phyloP scores from a whole-genome alignment of 1,139 yeast species.

The Magnusiomyces suaveolens region DNA sequence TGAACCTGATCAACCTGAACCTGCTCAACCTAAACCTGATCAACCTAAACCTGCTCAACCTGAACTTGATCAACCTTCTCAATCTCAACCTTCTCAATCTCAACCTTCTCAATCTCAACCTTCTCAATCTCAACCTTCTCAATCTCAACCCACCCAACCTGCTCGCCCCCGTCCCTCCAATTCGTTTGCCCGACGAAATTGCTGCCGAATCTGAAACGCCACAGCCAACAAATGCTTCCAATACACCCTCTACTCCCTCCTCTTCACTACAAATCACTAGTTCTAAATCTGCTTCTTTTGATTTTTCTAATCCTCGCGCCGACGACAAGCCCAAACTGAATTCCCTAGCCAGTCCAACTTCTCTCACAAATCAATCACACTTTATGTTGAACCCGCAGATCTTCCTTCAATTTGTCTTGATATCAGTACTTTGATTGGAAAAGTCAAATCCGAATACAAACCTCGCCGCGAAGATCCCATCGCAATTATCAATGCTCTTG shows the following conservation, averaged over 20 bases:
- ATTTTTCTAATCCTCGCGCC: neutral
- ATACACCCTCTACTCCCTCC: slow-evolving; percentile 20
- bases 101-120: too few species aligned
- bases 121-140: too few species aligned
- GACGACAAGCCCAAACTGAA: neutral
- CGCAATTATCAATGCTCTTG: slow-evolving; percentile 53
- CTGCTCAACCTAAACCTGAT: too few species aligned
- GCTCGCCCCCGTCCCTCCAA: slow-evolving; percentile 3
- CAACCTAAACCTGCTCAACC: too few species aligned
- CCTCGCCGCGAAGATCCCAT: slow-evolving; percentile 43
- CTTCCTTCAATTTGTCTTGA: slow-evolving; percentile 52
- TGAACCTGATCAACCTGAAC: too few species aligned
- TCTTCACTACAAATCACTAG: slow-evolving; percentile 3
- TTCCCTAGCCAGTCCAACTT: too few species aligned
- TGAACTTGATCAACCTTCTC: too few species aligned
- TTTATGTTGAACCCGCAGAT: slow-evolving; percentile 60
- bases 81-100: too few species aligned
- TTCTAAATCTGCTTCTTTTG: neutral
- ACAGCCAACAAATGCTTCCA: neutral
- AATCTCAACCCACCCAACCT: too few species aligned
- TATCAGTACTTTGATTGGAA: slow-evolving; percentile 45
- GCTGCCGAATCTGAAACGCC: neutral
- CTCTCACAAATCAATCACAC: slow-evolving; percentile 15
- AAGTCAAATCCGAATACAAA: slow-evolving; percentile 26
- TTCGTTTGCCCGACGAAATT: neutral